Conservation (phyloP, 306 rosid species). For the Pterocarpus santalinus region DNA sequence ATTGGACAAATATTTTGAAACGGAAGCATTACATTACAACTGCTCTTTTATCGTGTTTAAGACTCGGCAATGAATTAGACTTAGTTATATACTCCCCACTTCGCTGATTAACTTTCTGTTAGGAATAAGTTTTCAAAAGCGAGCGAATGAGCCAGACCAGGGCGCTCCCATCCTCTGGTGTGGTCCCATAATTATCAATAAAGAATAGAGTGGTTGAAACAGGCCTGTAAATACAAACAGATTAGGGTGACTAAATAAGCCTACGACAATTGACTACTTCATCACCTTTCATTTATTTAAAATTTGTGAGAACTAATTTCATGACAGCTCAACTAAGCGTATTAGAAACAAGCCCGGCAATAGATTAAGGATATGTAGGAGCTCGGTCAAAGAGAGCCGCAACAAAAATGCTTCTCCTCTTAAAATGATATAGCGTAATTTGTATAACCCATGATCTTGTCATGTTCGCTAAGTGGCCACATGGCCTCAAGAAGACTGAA, state of each 20-base stretch:
- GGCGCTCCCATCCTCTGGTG: background rate
- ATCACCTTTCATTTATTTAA: conserved; percentile 12
- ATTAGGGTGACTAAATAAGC: conserved; percentile 30
- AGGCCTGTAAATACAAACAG: conserved; percentile 38
- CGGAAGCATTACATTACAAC: background rate
- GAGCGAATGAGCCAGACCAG: conserved; percentile 34
- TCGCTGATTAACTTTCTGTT: conserved; percentile 23
- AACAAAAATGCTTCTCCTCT: conserved; percentile 25
- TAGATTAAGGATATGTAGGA: conserved; percentile 4
- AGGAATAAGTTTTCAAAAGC: conserved; percentile 30
- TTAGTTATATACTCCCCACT: conserved; percentile 34
- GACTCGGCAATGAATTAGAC: conserved; percentile 59
- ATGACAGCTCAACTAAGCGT: conserved; percentile 18
- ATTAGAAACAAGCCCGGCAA: background rate
- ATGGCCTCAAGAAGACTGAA: background rate
- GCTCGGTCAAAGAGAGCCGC: conserved; percentile 40
- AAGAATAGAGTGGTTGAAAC: conserved; percentile 50
- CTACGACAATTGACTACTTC: conserved; percentile 55
- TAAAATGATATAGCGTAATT: background rate
- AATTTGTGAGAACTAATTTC: conserved; percentile 28
- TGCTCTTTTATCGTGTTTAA: conserved; percentile 36
- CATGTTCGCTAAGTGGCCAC: background rate
- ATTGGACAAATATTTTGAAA: no score
- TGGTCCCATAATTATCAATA: conserved; percentile 16
- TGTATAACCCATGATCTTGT: background rate